Evolutionary conservation across 2,329 filamentous ascomycete species (phyloP).

Genomic region (Leptographium wingfieldii): DNA sequence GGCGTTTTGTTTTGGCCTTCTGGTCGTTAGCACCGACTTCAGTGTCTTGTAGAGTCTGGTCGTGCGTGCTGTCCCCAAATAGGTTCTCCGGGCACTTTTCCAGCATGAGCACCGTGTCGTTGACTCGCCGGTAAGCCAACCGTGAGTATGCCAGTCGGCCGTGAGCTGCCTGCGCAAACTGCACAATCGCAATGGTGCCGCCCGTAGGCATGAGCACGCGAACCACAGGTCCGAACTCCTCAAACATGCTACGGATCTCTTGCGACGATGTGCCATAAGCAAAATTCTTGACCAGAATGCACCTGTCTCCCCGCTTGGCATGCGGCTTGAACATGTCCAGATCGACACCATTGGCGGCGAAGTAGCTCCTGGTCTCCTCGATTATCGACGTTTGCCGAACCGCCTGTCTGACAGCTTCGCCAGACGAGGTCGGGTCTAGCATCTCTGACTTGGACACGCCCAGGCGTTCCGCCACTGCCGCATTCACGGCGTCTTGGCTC

Average conservation of each 20-base stretch:
- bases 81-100: slow-evolving; percentile 85
- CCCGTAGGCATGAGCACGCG: slow-evolving; percentile 84
- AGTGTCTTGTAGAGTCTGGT: background rate
- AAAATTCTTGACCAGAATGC: slow-evolving; percentile 91
- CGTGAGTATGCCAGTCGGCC: slow-evolving; percentile 74
- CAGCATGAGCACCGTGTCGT: slow-evolving; percentile 81
- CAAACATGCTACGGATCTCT: slow-evolving; percentile 69
- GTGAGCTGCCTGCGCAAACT: slow-evolving; percentile 68
- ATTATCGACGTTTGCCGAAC: slow-evolving; percentile 86
- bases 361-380: slow-evolving; percentile 90
- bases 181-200: slow-evolving; percentile 86
- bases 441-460: slow-evolving; percentile 85
- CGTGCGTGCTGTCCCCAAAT: slow-evolving; percentile 31
- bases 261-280: slow-evolving; percentile 68
- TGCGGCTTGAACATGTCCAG: slow-evolving; percentile 80
- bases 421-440: slow-evolving; percentile 87
- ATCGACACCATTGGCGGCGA: slow-evolving; percentile 76
- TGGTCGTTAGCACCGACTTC: background rate
- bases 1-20: background rate
- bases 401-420: slow-evolving; percentile 91
- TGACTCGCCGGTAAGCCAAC: slow-evolving; percentile 80
- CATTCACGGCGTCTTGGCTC: slow-evolving; percentile 90
- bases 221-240: slow-evolving; percentile 70
- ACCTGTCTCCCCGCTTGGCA: slow-evolving; percentile 64
- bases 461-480: slow-evolving; percentile 73